Percentiles rank a stretch among this genome's conserved stretches.
Conservation (phyloP, 768 basidiomycete genomes). For the Hygrophorus russula region DNA sequence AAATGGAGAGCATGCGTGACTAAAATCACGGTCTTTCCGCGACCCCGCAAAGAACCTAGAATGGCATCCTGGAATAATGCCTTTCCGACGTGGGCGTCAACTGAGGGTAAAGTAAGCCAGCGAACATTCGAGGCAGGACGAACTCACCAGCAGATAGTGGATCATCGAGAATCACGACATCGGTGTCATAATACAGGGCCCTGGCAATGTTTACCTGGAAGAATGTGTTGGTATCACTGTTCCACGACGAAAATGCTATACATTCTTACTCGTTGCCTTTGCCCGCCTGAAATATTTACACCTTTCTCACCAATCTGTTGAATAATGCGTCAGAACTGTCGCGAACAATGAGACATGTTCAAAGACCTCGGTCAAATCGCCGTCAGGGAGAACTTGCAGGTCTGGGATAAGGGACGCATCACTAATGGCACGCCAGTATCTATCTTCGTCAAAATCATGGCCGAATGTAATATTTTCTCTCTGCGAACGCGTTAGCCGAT, state of each 20-base stretch:
- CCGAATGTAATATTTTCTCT: slow-evolving; percentile 64
- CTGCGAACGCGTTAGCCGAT: slow-evolving; percentile 16
- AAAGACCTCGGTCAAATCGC: slow-evolving; percentile 69
- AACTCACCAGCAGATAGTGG: slow-evolving; percentile 48
- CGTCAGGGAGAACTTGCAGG: slow-evolving; percentile 55
- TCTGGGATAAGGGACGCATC: slow-evolving; percentile 52
- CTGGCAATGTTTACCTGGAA: slow-evolving; percentile 43
- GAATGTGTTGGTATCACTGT: no score
- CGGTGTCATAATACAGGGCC: slow-evolving; percentile 55
- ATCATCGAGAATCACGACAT: slow-evolving; percentile 53
- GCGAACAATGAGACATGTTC: slow-evolving; percentile 11
- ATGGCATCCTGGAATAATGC: slow-evolving; percentile 61
- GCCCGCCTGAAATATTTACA: slow-evolving; percentile 55
- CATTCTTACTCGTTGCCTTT: slow-evolving; percentile 51
- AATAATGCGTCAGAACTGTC: slow-evolving; percentile 25
- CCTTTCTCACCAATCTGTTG: slow-evolving; percentile 61
- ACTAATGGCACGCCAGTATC: slow-evolving; percentile 55
- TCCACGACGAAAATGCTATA: no score
- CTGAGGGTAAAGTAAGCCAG: slow-evolving; percentile 18
- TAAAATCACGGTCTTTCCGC: slow-evolving; percentile 69
- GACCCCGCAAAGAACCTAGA: slow-evolving; percentile 19
- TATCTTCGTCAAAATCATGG: slow-evolving; percentile 46
- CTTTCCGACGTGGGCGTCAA: slow-evolving; percentile 69
- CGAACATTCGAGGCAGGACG: background rate
- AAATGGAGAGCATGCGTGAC: slow-evolving; percentile 91